These are phyloP conservation scores for Cucumis sativus DNA, from an alignment of 306 rosid species.

Conservation along the genomic window DNA sequence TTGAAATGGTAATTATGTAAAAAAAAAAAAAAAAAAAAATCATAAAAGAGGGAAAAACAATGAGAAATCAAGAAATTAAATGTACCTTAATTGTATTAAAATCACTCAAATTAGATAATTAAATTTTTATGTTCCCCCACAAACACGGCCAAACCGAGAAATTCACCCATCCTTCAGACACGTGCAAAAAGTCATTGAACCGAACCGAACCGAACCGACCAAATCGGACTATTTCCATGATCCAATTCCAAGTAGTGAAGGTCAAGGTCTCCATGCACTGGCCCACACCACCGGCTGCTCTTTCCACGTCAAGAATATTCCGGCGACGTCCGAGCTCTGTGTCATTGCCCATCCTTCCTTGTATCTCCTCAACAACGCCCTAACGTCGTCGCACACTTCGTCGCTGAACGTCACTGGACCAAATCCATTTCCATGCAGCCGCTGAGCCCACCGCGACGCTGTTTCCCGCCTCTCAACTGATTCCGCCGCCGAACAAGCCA, in stretches of 20 bases:
- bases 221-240: background rate
- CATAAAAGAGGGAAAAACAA: conserved; percentile 1
- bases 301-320: conserved; percentile 89
- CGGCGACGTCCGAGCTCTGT: conserved; percentile 32
- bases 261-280: conserved; percentile 92
- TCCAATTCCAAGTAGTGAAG: conserved; percentile 16
- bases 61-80: background rate
- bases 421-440: conserved; percentile 63
- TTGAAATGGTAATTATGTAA: background rate
- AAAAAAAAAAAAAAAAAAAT: background rate
- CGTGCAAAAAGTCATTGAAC: background rate
- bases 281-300: conserved; percentile 98
- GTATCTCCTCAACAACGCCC: conserved; percentile 80
- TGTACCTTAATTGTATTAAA: conserved; percentile 6
- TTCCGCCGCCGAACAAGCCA: conserved; percentile 50
- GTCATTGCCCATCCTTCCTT: conserved; percentile 92
- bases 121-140: background rate
- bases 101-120: background rate
- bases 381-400: conserved; percentile 79
- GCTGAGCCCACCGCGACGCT: conserved; percentile 50
- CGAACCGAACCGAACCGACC: background rate
- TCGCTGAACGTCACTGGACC: conserved; percentile 56
- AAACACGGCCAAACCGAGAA: background rate
- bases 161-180: background rate
- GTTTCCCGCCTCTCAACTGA: conserved; percentile 67